Evolutionary conservation across 2,329 filamentous ascomycete genomes (phyloP).

Genomic region (Sclerotinia subarctica): DNA sequence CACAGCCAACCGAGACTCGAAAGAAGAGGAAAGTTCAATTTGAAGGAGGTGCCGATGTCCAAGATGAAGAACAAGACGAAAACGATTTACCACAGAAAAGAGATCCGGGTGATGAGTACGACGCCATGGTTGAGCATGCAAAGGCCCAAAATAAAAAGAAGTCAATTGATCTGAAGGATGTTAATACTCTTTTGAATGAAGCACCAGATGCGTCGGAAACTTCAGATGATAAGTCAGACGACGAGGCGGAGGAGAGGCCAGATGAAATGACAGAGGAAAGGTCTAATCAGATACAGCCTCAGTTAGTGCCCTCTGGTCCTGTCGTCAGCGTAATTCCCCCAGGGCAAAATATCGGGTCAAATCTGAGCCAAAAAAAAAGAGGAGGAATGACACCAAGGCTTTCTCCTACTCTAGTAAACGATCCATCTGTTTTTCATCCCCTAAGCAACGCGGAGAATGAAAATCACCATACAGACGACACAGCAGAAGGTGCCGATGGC

Average conservation of each 20-base stretch:
- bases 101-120: no score
- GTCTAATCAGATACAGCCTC: no score
- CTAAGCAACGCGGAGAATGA: not conserved
- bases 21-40: not conserved
- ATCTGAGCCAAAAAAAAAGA: not conserved
- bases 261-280: no score
- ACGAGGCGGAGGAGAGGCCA: no score
- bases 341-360: not conserved
- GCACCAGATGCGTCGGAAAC: no score
- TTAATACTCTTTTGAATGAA: not conserved
- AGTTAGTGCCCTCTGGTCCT: not conserved
- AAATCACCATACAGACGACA: not conserved
- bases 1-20: no score
- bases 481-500: no score
- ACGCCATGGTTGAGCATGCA: not conserved
- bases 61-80: no score
- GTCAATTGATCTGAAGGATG: not conserved
- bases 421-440: constrained; percentile 26
- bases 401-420: constrained; percentile 22
- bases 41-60: no score
- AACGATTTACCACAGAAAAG: not conserved
- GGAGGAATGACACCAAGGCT: not conserved
- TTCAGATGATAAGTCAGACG: no score
- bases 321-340: no score
- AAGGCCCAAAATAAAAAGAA: not conserved